A percentile compares a stretch with the other conserved stretches of the same genome.
These are phyloP conservation scores for Pythium guiyangense DNA, from an alignment of 352 stramenopile species.

Conservation along the genomic window DNA sequence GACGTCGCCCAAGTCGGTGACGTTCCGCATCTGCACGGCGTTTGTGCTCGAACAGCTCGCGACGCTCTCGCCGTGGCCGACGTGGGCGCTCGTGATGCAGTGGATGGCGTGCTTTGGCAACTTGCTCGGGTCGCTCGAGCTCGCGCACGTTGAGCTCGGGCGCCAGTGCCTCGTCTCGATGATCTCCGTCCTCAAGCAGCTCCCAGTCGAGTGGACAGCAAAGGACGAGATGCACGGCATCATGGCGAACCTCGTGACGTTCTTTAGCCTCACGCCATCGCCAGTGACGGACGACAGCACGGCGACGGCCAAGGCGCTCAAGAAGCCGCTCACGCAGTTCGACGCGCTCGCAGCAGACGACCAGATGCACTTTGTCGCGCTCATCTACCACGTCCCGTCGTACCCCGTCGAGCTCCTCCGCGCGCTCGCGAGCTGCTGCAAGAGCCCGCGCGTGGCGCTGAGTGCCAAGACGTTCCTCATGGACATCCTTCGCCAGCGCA, in stretches of 20 bases:
- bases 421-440: conserved; percentile 70
- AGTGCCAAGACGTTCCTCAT: conserved; percentile 83
- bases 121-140: conserved; percentile 53
- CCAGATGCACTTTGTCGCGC: conserved; percentile 65
- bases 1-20: conserved; percentile 63
- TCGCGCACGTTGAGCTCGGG: conserved; percentile 52
- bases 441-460: conserved; percentile 46
- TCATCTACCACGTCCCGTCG: conserved; percentile 70
- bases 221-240: conserved; percentile 48
- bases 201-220: conserved; percentile 43
- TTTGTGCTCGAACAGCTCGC: conserved; percentile 66
- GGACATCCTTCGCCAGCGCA: conserved; percentile 71
- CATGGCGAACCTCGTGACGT: conserved; percentile 49
- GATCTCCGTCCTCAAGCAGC: conserved; percentile 75
- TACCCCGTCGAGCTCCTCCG: conserved; percentile 68
- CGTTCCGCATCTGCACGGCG: conserved; percentile 66
- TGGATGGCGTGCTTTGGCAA: conserved; percentile 70
- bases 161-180: conserved; percentile 57
- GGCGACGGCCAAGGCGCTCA: background rate
- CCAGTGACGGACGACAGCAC: background rate
- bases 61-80: conserved; percentile 43
- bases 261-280: conserved; percentile 58
- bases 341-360: conserved; percentile 40
- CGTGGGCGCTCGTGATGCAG: conserved; percentile 50
- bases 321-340: conserved; percentile 29